Evolutionary conservation across 306 rosid species (phyloP), one percentile per base, ranked within the genome.

Genomic region (Nissolia schottii): DNA sequence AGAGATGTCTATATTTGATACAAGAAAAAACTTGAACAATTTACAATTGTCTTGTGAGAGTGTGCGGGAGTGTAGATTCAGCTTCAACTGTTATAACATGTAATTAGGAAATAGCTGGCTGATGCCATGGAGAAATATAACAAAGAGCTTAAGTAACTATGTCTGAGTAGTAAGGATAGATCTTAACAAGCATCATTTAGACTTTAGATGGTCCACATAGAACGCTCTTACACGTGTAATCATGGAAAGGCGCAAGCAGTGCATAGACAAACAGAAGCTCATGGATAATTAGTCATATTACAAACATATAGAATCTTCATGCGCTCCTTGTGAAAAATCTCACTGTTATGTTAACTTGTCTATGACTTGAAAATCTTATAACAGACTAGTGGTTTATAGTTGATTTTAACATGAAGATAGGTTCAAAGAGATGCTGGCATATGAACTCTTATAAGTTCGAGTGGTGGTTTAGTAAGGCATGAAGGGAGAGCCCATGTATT

Each of bases 121-220:
- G 16, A 54, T 27, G 18, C 57, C 53, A 28, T 23, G 29, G 73
- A 63, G 65, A 71, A 23, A 32, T 43, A 71, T 71, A 38, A 31
- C 61, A 31, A 22, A 28, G 34, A 41, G 73, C 41, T 62, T 62
- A 77, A 27, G 48, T 73, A 12, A 58, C 45, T 12, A n/a, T n/a
- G n/a, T n/a, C n/a, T n/a, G n/a, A n/a, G n/a, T n/a, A n/a, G n/a
- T n/a, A 56, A 20, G n/a, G 22, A 15, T 51, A 68, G 6, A 53
- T 77, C 56, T 29, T 53, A 51, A 27, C 32, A 13, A 24, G 38
- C 45, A 69, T n/a, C n/a, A n/a, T n/a, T n/a, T n/a, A 16, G 53
- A 24, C n/a, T 31, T 62, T 72, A 16, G 35, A 29, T 23, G 43
- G 22, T 48, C 57, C 40, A 10, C n/a, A 3, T n/a, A 4, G 32